A percentile compares a stretch with the other conserved stretches of the same genome.
Evolutionary conservation across 495 filamentous ascomycete species (phyloP).

Genomic region (Immersiella caudata): DNA sequence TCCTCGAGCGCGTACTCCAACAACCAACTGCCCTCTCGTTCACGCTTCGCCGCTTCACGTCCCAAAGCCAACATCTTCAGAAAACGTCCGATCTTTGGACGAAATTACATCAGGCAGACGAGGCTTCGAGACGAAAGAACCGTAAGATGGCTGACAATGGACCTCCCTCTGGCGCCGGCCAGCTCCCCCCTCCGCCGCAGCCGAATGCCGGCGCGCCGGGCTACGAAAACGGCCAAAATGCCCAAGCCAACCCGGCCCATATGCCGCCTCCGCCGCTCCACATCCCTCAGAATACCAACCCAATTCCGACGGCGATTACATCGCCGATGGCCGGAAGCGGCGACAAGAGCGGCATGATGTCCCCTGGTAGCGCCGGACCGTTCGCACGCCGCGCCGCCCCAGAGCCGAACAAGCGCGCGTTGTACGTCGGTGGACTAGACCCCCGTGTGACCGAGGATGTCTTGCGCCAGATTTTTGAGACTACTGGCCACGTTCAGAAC

Average conservation of each 20-base stretch:
- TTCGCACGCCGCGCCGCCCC: conserved; percentile 91
- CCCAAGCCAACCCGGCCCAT: conserved; percentile 72
- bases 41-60: neutral
- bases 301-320: conserved; percentile 89
- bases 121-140: conserved; percentile 4
- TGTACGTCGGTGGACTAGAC: conserved; percentile 96
- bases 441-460: conserved; percentile 96
- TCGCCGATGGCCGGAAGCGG: conserved; percentile 74
- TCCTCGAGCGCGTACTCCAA: neutral
- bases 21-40: neutral
- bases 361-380: conserved; percentile 75
- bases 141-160: conserved; percentile 70
- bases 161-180: conserved; percentile 54
- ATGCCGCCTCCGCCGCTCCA: conserved; percentile 94
- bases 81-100: neutral
- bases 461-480: conserved; percentile 97
- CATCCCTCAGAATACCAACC: conserved; percentile 96
- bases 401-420: conserved; percentile 96
- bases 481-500: conserved; percentile 94
- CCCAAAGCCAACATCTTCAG: neutral
- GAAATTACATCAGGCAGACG: neutral
- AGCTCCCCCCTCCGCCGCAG: conserved; percentile 68
- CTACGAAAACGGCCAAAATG: conserved; percentile 69
- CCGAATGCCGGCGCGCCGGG: conserved; percentile 68
- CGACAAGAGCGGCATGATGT: conserved; percentile 70